These are phyloP conservation scores for Neofusicoccum kwambonambiense DNA, from an alignment of 2,329 filamentous ascomycete genomes.

Conservation along the genomic window DNA sequence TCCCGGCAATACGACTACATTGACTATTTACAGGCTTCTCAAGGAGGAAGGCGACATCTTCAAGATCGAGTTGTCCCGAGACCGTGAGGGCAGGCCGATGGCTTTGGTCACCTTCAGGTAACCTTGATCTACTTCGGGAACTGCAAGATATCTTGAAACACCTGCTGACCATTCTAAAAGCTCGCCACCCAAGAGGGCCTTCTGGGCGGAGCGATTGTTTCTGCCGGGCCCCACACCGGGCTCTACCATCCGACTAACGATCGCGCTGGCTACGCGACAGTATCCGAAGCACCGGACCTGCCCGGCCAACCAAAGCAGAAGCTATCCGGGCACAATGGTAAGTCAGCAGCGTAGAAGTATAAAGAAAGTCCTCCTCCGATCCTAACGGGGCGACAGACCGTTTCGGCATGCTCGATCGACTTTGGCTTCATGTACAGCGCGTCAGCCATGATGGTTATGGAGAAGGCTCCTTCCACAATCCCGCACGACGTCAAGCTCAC, in stretches of 20 bases:
- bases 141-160: neutral
- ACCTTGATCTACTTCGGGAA: neutral
- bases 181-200: neutral
- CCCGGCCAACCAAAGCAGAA: slow-evolving; percentile 25
- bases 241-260: neutral
- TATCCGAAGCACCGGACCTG: slow-evolving; percentile 19
- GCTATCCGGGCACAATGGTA: slow-evolving; percentile 25
- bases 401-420: slow-evolving; percentile 48
- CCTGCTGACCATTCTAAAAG: neutral
- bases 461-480: slow-evolving; percentile 36
- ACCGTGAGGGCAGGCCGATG: neutral
- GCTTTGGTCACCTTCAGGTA: slow-evolving; percentile 9
- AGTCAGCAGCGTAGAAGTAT: neutral
- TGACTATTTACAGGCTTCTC: slow-evolving; percentile 22
- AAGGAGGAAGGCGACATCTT: slow-evolving; percentile 27
- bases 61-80: slow-evolving; percentile 29
- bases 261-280: neutral
- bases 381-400: neutral
- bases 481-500: slow-evolving; percentile 32
- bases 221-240: neutral
- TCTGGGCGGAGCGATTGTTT: neutral
- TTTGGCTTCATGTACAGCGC: slow-evolving; percentile 62
- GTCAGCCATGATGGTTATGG: slow-evolving; percentile 60
- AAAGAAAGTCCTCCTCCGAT: neutral
- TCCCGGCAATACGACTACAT: slow-evolving; percentile 21